phyloP scores from a whole-genome alignment of 1,139 yeast species.

The Saccharomycopsis crataegensis region DNA sequence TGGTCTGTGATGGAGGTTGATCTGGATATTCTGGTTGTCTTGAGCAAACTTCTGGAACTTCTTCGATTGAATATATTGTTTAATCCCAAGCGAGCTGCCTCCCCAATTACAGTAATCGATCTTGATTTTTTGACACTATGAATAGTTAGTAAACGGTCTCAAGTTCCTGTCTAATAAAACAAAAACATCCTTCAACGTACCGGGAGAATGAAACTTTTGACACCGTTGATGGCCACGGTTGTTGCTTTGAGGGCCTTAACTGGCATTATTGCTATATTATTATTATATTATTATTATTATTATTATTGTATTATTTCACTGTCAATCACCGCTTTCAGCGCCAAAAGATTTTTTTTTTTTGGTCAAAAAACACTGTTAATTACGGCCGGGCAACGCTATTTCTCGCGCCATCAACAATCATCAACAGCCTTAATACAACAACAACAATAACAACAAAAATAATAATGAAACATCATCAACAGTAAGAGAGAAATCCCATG shows the following conservation, averaged over 20 bases:
- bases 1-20: conserved; percentile 56
- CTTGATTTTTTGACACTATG: conserved; percentile 56
- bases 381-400: too few relatives aligned
- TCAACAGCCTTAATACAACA: too few relatives aligned
- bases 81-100: conserved; percentile 80
- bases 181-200: conserved; percentile 14
- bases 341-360: too few relatives aligned
- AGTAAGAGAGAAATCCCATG: background rate
- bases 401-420: too few relatives aligned
- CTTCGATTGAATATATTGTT: conserved; percentile 50
- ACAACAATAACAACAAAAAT: background rate
- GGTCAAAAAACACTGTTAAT: too few relatives aligned
- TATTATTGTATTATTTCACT: too few relatives aligned
- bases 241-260: conserved; percentile 40
- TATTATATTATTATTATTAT: background rate
- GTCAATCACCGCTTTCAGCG: too few relatives aligned
- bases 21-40: conserved; percentile 58
- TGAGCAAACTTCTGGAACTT: conserved; percentile 52
- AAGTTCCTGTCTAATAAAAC: background rate
- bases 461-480: background rate
- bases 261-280: conserved; percentile 2
- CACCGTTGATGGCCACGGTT: conserved; percentile 67
- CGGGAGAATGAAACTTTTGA: conserved; percentile 69
- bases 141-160: background rate
- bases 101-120: conserved; percentile 90